Evolutionary conservation across 2,329 filamentous ascomycete species (phyloP), one percentile per base, ranked within the genome.

Genomic region (Mycosphaerella arachidis): DNA sequence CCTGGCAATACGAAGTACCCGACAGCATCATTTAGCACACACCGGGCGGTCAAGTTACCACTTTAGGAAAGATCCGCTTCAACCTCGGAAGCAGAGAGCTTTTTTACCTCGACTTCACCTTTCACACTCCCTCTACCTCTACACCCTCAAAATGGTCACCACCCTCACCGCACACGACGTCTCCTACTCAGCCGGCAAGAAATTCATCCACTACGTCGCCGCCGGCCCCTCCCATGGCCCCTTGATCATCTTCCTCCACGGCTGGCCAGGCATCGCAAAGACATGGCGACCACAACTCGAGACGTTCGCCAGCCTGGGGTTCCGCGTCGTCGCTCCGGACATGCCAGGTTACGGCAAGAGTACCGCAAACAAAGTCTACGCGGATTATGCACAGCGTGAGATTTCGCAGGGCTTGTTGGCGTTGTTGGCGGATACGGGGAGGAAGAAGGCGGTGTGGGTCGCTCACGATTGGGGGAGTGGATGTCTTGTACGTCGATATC

Each of bases 381-480:
- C 64, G 20, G 69, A 67, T 7, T 75, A 74, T 62, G 60, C 53
- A 12, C 35, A 55, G 37, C 6, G n/a, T 24, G 29, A n/a, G 12
- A 46, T 45, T 31, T 13, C 20, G 24, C 51, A 53, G 55, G 68
- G 63, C 57, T 59, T 75, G 62, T 57, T 72, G 30, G 68, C 77
- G 69, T 63, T 79, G 65, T 62, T 79, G 60, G 70, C 72, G 68
- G 31, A 76, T 65, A 57, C 76, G 59, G 59, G 72, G 10, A 66
- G 78, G 24, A 55, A 67, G 0, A 71, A 72, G 6, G 78, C 78
- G 1, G 66, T 82, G 13, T 81, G 80, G 77, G 68, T 79, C 29
- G 77, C 73, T 12, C 78, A 80, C 58, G 78, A 79, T 64, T 79
- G 78, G 78, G 73, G 73, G 27, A 69, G 66, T 30, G 71, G 69